Evolutionary conservation across 768 basidiomycete genomes (phyloP).

Genomic region (Butyriboletus loyo): DNA sequence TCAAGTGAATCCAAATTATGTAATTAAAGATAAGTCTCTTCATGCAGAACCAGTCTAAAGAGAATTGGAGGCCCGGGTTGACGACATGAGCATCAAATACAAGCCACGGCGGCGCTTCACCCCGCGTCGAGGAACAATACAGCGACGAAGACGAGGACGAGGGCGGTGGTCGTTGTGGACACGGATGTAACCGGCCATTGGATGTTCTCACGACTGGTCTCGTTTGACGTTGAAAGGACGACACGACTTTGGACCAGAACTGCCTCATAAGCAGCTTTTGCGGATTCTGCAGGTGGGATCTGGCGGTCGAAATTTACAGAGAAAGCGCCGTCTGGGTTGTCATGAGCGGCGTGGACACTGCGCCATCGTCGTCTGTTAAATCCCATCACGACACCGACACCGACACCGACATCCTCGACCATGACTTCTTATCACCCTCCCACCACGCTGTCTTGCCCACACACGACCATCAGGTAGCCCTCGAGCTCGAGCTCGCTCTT

Average conservation of each 20-base stretch:
- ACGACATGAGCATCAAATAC: background rate
- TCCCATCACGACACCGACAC: slow-evolving; percentile 28
- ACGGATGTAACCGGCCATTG: slow-evolving; percentile 12
- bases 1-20: slow-evolving; percentile 17
- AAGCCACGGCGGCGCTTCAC: background rate
- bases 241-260: slow-evolving; percentile 18
- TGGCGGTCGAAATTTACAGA: slow-evolving; percentile 17
- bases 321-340: slow-evolving; percentile 24
- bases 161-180: background rate
- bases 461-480: slow-evolving; percentile 33
- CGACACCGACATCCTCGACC: slow-evolving; percentile 32
- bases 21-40: slow-evolving; percentile 17
- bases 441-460: slow-evolving; percentile 26
- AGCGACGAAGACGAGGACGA: background rate
- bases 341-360: slow-evolving; percentile 45
- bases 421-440: slow-evolving; percentile 32
- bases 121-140: background rate
- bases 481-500: slow-evolving; percentile 29
- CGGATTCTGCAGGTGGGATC: slow-evolving; percentile 20
- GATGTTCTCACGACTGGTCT: slow-evolving; percentile 21
- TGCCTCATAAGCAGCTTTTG: slow-evolving; percentile 19
- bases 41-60: background rate
- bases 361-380: slow-evolving; percentile 28
- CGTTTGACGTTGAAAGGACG: slow-evolving; percentile 24
- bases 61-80: background rate